Evolutionary conservation across 495 filamentous ascomycete genomes (phyloP), one percentile per base, ranked within the genome.

Genomic region (Penicillium bovifimosum): DNA sequence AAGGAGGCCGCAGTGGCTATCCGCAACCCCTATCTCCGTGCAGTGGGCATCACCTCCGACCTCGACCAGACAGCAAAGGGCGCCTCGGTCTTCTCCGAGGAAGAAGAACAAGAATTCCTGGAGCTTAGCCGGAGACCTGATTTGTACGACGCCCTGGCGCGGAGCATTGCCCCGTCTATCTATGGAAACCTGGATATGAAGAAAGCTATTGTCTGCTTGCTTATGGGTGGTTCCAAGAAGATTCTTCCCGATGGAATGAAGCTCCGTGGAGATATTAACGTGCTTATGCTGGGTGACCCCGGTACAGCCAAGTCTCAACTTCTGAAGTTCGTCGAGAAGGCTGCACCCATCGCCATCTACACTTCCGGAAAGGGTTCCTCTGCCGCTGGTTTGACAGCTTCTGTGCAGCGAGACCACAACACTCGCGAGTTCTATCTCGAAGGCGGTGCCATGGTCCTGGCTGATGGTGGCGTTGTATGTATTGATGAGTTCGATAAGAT

Each of bases 401-500:
- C 95, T 0, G 95, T 99, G 3, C 95, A 97, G 62, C 84, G 95
- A 28, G 95, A 99, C 63, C 82, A 83, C 13, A 85, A 83, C 14
- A 96, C 95, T 0, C 85, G 95, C 41, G 93, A 99, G 68, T 97
- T 99, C 69, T 97, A 97, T 64, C 82, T 99, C 4, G 95, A 99
- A 76, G 95, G 95, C 47, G 95, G 95, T 67, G 95, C 95, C 29
- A 97, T 99, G 95, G 95, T 99, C 31, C 82, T 99, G 24, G 95
- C 95, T 2, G 95, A 99, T 60, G 91, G 91, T 10, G 95, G 95
- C 62, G 95, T 97, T 7, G 95, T 97, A 17, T 99, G 95, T 73
- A 99, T 99, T 69, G 95, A 99, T 66, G 95, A 99, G 70, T 99
- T 99, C 67, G 95, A 99, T 74, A 99, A 99, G 76, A 99, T 99